Base-by-base conservation (phyloP, 495 filamentous ascomycete genomes). In the Podospora comata region DNA sequence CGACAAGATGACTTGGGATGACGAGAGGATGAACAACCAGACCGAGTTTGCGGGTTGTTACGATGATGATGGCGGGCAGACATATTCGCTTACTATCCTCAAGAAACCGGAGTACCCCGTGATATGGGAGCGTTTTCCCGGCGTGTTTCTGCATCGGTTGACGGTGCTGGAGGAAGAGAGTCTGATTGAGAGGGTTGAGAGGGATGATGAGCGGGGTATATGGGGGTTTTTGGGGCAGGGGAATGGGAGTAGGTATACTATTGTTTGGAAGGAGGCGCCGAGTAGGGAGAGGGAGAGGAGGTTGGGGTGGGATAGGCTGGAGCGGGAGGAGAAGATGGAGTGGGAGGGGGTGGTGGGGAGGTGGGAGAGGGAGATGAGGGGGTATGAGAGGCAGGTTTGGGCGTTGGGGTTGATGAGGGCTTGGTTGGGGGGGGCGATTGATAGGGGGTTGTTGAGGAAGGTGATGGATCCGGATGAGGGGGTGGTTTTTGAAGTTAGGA, bases 381-480 rank as follows among this genome's bases (percentile, higher is more conserved):
- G 16, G 59, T 61, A 61, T 30, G 16, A 18, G 16, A 61, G 27
- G 59, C 23, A 32, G 59, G 23, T 61, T 61, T 61, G 59, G 59
- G 59, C 5, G 5, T 28, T 28, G 16, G 30, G 30, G 16, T 16
- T 16, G 59, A 28, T 26, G 59, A 30, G 30, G 27, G 59, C 23
- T 26, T 61, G 59, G 59, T 26, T 61, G 59, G 30, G 59, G 16
- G 16, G 59, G 23, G 26, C 5, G 0, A 30, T 61, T 15, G 30
- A 30, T 28, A 5, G 19, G 20, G 59, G 26, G 1, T 28, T 61
- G 16, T 30, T 61, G 27, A 61, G 18, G 26, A 15, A 18, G 19
- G 19, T 61, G 59, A 48, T 48, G 39, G 39, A 48, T 48, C 39
- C 39, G 39, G 15, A 48, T 32, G 7, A 7, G 30, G 39, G 39